A percentile compares a stretch with the other conserved stretches of the same genome.
Conservation (phyloP, 495 filamentous ascomycete genomes). For the Hypomontagnella submonticulosa region DNA sequence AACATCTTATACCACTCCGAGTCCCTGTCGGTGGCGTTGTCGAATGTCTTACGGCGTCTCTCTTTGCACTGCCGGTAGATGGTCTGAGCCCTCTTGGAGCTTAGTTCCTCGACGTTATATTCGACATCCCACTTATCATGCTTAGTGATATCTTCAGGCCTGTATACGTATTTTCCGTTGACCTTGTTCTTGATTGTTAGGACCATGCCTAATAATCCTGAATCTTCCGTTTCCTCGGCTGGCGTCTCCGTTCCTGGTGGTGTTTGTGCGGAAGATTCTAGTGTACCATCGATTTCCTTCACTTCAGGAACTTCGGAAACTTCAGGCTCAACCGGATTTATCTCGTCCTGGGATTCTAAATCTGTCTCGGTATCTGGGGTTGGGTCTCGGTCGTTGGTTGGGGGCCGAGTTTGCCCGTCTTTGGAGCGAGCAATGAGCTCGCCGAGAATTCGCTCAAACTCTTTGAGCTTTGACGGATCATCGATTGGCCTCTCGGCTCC, state of each 20-base stretch:
- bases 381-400: constrained; percentile 26
- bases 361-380: constrained; percentile 5
- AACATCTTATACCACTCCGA: constrained; percentile 55
- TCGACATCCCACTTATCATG: constrained; percentile 72
- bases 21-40: constrained; percentile 48
- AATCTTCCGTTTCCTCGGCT: constrained; percentile 31
- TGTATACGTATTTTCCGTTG: constrained; percentile 70
- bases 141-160: constrained; percentile 63
- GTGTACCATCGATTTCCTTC: constrained; percentile 1
- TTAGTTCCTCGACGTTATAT: constrained; percentile 74
- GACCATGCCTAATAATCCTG: constrained; percentile 68
- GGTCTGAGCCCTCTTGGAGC: constrained; percentile 47
- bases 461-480: constrained; percentile 49
- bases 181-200: constrained; percentile 78
- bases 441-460: constrained; percentile 55
- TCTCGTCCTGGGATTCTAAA: constrained; percentile 9
- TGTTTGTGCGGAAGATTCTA: constrained; percentile 16
- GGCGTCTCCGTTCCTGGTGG: constrained; percentile 6
- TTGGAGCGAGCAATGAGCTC: constrained; percentile 48
- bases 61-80: constrained; percentile 63
- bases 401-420: constrained; percentile 41
- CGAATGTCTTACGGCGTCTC: constrained; percentile 60
- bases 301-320: neutral
- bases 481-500: constrained; percentile 30
- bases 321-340: constrained; percentile 9